These are phyloP conservation scores for Cercospora canescens DNA, from an alignment of 2,329 filamentous ascomycete genomes.

Conservation along the genomic window DNA sequence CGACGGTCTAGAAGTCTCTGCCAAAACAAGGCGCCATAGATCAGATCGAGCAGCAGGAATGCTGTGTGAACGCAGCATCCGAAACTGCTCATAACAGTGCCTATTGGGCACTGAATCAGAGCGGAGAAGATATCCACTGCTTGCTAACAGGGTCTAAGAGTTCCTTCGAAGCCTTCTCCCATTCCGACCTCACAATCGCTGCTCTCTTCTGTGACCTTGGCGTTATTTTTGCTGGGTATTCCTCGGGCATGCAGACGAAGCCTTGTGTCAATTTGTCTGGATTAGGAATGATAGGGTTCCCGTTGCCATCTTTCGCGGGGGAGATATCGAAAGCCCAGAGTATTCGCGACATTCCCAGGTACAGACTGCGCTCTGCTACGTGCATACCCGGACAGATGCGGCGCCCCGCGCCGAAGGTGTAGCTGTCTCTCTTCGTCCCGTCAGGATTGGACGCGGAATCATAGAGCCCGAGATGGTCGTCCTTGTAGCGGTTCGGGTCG, in stretches of 20 bases:
- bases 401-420: slow-evolving; percentile 33
- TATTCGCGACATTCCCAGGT: slow-evolving; percentile 44
- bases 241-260: slow-evolving; percentile 47
- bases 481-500: slow-evolving; percentile 28
- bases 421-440: slow-evolving; percentile 13
- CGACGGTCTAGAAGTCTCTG: not conserved
- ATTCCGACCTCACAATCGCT: slow-evolving; percentile 31
- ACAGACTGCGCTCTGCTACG: slow-evolving; percentile 32
- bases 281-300: slow-evolving; percentile 40
- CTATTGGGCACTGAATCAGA: not conserved
- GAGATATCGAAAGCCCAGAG: slow-evolving; percentile 48
- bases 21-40: not conserved
- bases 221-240: slow-evolving; percentile 40
- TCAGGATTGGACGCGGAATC: slow-evolving; percentile 33
- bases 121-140: slow-evolving; percentile 30
- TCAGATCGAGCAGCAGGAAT: too few species aligned
- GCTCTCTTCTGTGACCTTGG: slow-evolving; percentile 37
- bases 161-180: slow-evolving; percentile 25
- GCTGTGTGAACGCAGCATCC: too few species aligned
- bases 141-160: slow-evolving; percentile 30
- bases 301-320: slow-evolving; percentile 32
- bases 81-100: too few species aligned
- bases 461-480: slow-evolving; percentile 25
- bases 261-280: slow-evolving; percentile 44
- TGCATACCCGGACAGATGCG: slow-evolving; percentile 35